A percentile compares a stretch with the other conserved stretches of the same genome.
phyloP scores from a whole-genome alignment of 495 filamentous ascomycete genomes.

The Neurospora sp. region DNA sequence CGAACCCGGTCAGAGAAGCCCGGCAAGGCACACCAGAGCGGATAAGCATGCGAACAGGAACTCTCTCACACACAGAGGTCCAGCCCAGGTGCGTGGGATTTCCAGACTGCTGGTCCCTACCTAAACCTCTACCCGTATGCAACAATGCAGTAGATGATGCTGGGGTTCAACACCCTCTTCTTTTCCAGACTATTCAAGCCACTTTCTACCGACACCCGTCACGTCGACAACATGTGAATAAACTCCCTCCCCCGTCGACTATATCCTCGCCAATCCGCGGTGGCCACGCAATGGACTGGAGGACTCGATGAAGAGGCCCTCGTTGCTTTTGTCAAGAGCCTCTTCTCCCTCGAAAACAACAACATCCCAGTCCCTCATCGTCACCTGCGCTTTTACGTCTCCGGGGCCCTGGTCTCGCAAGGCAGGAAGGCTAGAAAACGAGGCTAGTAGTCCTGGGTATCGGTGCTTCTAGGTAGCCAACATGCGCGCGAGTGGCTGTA shows the following conservation, averaged over 20 bases:
- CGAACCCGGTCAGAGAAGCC: background rate
- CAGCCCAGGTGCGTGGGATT: background rate
- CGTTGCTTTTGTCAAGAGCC: slow-evolving; percentile 1
- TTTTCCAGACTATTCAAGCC: background rate
- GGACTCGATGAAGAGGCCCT: slow-evolving; percentile 2
- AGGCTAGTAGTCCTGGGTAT: background rate
- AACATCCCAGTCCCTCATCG: background rate
- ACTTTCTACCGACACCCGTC: background rate
- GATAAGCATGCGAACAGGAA: background rate
- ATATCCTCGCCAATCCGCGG: slow-evolving; percentile 8
- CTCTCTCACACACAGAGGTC: background rate
- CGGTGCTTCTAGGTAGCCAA: background rate
- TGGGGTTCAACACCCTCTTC: background rate
- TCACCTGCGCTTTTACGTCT: background rate
- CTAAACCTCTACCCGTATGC: background rate
- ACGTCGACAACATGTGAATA: background rate
- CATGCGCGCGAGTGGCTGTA: background rate
- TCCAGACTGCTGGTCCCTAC: background rate
- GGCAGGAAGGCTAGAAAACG: background rate
- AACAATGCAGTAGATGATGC: background rate
- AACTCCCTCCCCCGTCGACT: background rate
- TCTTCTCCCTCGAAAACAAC: background rate
- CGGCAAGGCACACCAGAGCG: background rate
- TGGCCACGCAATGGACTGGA: slow-evolving; percentile 6
- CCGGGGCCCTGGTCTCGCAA: background rate